Percentiles rank a stretch among this genome's conserved stretches.
phyloP scores from a whole-genome alignment of 2,329 filamentous ascomycete species.

The Ceratocystis smalleyi region DNA sequence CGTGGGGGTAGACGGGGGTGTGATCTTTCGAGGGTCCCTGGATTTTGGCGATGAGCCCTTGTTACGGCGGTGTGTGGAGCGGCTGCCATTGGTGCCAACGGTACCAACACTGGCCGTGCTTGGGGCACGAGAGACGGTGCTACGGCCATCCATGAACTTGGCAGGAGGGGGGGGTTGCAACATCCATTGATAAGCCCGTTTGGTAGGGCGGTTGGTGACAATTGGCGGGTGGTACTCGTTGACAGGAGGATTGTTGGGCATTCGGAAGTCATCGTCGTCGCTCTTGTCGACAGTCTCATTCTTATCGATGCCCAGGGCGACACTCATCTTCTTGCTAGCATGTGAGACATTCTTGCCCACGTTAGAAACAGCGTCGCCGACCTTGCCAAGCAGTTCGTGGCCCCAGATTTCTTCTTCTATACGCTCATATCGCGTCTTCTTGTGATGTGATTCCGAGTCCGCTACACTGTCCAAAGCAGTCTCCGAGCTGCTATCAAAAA shows the following conservation, averaged over 20 bases:
- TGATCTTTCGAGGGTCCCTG: constrained; percentile 15
- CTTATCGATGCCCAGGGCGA: constrained; percentile 37
- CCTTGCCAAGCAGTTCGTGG: constrained; percentile 27
- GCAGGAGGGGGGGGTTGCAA: constrained; percentile 79
- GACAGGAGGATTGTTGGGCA: constrained; percentile 52
- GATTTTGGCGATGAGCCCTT: constrained; percentile 20
- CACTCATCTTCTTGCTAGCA: constrained; percentile 39
- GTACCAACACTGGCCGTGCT: constrained; percentile 34
- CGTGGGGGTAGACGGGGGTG: constrained; percentile 9
- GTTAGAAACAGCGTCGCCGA: constrained; percentile 20
- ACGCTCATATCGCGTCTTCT: constrained; percentile 55
- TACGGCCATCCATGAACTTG: constrained; percentile 79
- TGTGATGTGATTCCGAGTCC: constrained; percentile 13
- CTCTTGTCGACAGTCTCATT: constrained; percentile 35
- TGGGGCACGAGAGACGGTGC: constrained; percentile 47
- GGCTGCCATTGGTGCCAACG: constrained; percentile 11
- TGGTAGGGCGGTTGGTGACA: constrained; percentile 57
- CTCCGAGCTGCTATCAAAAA: constrained; percentile 16
- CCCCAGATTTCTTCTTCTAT: constrained; percentile 85
- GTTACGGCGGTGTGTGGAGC: constrained; percentile 15
- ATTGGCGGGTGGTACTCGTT: constrained; percentile 79
- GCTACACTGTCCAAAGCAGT: constrained; percentile 14
- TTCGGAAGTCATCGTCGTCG: constrained; percentile 43
- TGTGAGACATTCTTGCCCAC: constrained; percentile 27
- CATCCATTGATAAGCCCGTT: constrained; percentile 74